Percentiles rank a stretch among this genome's conserved stretches.
These are phyloP conservation scores for Malus domestica DNA, from an alignment of 306 rosid species.

Conservation along the genomic window ASM211411v1 NC_041805.1:2790501-2791000, in stretches of 20 bases:
- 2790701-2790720: conserved; percentile 59
- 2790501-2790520: conserved; percentile 70
- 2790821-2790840: neutral
- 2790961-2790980: conserved; percentile 53
- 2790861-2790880: neutral
- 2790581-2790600: conserved; percentile 80
- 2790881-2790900: neutral
- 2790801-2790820: conserved; percentile 1
- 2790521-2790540: conserved; percentile 63
- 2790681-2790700: conserved; percentile 69
- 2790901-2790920: conserved; percentile 65
- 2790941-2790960: conserved; percentile 86
- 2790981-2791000: conserved; percentile 89
- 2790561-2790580: conserved; percentile 80
- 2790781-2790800: conserved; percentile 83
- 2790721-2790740: conserved; percentile 72
- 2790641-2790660: conserved; percentile 87
- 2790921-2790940: conserved; percentile 77
- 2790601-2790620: conserved; percentile 78
- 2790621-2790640: conserved; percentile 74
- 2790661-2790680: conserved; percentile 84
- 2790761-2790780: conserved; percentile 94
- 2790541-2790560: conserved; percentile 90
- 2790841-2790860: neutral
- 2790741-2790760: conserved; percentile 88